These are phyloP conservation scores for Penicillium sp. DNA, from an alignment of 2,329 filamentous ascomycete species.

Conservation along the genomic window DNA sequence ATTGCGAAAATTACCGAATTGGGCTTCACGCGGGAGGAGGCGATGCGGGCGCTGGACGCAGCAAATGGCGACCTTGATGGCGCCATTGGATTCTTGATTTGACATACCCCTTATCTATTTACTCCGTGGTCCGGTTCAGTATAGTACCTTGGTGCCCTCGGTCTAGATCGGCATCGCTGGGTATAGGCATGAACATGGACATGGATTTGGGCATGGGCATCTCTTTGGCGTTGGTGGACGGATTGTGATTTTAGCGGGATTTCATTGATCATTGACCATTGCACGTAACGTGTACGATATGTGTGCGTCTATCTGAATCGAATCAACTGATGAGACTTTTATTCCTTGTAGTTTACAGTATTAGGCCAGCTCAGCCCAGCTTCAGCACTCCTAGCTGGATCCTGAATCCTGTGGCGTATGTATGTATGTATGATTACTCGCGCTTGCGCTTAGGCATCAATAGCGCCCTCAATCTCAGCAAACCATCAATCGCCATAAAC, in stretches of 20 bases:
- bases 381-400: too few species aligned
- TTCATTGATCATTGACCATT: constrained; percentile 8
- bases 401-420: too few species aligned
- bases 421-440: too few species aligned
- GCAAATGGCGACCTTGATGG: constrained; percentile 84
- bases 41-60: constrained; percentile 78
- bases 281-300: constrained; percentile 23
- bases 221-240: constrained; percentile 16
- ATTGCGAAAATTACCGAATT: constrained; percentile 77
- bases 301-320: neutral
- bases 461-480: constrained; percentile 34
- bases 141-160: neutral
- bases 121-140: too few species aligned
- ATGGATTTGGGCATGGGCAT: constrained; percentile 18
- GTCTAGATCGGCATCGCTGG: neutral
- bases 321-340: neutral
- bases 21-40: constrained; percentile 76
- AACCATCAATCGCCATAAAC: constrained; percentile 45
- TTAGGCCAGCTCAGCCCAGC: too few species aligned
- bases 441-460: constrained; percentile 35
- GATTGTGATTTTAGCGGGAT: constrained; percentile 26
- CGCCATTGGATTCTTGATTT: constrained; percentile 79
- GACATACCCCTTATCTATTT: constrained; percentile 10
- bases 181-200: neutral
- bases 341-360: too few species aligned